These are phyloP conservation scores for Aspergillus sp. DNA, from an alignment of 2,329 filamentous ascomycete species.

Conservation along the genomic window DNA sequence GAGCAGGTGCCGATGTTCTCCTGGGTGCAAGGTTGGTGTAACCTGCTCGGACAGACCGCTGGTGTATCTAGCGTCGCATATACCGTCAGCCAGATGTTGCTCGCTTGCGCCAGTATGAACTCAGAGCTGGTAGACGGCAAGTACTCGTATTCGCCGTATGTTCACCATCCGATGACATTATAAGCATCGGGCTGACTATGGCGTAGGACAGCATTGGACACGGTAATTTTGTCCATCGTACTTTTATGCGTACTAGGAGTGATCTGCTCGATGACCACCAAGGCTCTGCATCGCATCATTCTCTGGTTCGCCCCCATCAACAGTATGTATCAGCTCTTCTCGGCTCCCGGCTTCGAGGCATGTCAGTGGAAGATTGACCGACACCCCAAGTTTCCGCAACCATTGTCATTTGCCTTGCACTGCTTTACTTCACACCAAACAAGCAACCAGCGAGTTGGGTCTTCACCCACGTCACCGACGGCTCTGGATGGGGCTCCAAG, in stretches of 20 bases:
- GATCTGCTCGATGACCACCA: slow-evolving; percentile 63
- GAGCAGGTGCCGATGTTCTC: slow-evolving; percentile 62
- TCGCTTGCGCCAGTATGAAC: slow-evolving; percentile 62
- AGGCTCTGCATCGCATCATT: slow-evolving; percentile 57
- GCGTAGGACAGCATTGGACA: slow-evolving; percentile 55
- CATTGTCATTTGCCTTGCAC: slow-evolving; percentile 57
- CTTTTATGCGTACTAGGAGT: slow-evolving; percentile 55
- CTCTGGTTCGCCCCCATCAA: slow-evolving; percentile 67
- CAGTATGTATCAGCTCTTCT: slow-evolving; percentile 37
- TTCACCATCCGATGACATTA: too few species aligned
- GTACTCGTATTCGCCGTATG: slow-evolving; percentile 59
- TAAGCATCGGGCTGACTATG: too few species aligned
- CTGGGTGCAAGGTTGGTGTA: slow-evolving; percentile 67
- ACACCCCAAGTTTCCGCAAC: slow-evolving; percentile 52
- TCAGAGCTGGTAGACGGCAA: slow-evolving; percentile 49
- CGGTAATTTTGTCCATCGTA: slow-evolving; percentile 56
- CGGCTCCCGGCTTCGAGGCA: neutral
- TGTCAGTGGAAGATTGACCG: too few species aligned
- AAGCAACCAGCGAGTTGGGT: slow-evolving; percentile 60
- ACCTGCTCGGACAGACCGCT: slow-evolving; percentile 62
- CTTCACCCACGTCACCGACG: slow-evolving; percentile 59
- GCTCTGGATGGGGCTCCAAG: slow-evolving; percentile 61
- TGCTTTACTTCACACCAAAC: slow-evolving; percentile 58
- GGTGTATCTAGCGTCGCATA: slow-evolving; percentile 63
- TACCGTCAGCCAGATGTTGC: slow-evolving; percentile 62